A percentile compares a stretch with the other conserved stretches of the same genome.
These are phyloP conservation scores for Coniochaeta hoffmannii DNA, from an alignment of 2,329 filamentous ascomycete genomes.

Conservation along the genomic window DNA sequence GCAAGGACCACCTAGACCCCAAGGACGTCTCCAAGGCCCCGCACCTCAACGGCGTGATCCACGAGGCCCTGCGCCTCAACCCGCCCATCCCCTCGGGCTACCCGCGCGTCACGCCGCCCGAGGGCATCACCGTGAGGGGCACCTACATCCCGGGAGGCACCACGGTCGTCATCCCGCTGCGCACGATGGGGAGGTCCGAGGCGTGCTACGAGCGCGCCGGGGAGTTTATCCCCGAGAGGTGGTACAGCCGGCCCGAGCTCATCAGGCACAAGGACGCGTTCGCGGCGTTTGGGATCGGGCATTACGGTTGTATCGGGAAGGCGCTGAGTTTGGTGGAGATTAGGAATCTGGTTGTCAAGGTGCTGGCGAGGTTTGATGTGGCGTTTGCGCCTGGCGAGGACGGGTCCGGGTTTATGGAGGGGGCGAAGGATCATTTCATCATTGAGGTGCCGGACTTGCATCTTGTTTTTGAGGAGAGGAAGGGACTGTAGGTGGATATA, in stretches of 20 bases:
- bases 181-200: slow-evolving; percentile 10
- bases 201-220: slow-evolving; percentile 9
- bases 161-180: slow-evolving; percentile 12
- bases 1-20: slow-evolving; percentile 6
- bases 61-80: slow-evolving; percentile 12
- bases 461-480: slow-evolving; percentile 6
- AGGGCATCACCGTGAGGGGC: slow-evolving; percentile 14
- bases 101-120: slow-evolving; percentile 11
- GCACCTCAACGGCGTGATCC: slow-evolving; percentile 11
- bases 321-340: slow-evolving; percentile 6
- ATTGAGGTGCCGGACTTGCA: slow-evolving; percentile 5
- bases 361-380: slow-evolving; percentile 5
- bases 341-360: slow-evolving; percentile 5
- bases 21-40: slow-evolving; percentile 3
- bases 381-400: slow-evolving; percentile 5
- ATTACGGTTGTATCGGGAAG: slow-evolving; percentile 4
- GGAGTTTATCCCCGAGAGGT: slow-evolving; percentile 19
- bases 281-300: slow-evolving; percentile 11
- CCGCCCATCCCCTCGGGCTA: slow-evolving; percentile 9
- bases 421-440: slow-evolving; percentile 8
- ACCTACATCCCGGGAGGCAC: slow-evolving; percentile 16
- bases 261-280: slow-evolving; percentile 12
- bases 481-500: not conserved
- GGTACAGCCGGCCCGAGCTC: slow-evolving; percentile 11
- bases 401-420: slow-evolving; percentile 8